Conservation (phyloP, 2,329 filamentous ascomycete species). For the Cladophialophora bantiana region DNA sequence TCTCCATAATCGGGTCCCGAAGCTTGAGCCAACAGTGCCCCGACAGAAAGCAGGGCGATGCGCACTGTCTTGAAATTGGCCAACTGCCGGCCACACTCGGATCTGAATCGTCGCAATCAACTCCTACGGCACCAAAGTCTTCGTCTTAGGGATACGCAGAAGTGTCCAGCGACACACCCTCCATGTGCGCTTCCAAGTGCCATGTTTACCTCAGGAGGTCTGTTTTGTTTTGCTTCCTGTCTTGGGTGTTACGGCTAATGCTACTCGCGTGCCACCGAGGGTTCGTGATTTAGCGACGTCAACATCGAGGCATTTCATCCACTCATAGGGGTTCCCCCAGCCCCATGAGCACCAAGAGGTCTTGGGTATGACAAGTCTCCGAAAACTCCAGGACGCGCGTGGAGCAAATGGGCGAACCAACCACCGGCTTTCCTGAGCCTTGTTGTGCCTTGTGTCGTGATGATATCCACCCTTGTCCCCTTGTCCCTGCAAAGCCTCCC, state of each 20-base stretch:
- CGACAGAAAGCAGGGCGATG: too few species aligned
- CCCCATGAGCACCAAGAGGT: background rate
- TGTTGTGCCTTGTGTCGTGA: constrained; percentile 28
- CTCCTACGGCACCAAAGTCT: background rate
- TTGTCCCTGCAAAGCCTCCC: background rate
- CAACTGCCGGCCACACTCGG: background rate
- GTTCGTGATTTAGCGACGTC: constrained; percentile 18
- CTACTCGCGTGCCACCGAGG: constrained; percentile 5
- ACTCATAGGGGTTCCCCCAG: constrained; percentile 1
- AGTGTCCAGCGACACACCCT: background rate
- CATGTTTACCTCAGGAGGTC: constrained; percentile 10
- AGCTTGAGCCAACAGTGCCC: background rate
- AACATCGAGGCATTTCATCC: constrained; percentile 5
- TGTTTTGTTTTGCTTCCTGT: constrained; percentile 11
- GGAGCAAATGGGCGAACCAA: constrained; percentile 21
- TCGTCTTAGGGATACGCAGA: background rate
- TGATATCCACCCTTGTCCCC: constrained; percentile 17
- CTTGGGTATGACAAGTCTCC: constrained; percentile 21
- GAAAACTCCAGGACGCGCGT: constrained; percentile 20
- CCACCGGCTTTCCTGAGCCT: constrained; percentile 21
- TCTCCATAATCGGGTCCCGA: background rate
- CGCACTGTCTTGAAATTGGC: background rate
- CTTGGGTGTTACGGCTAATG: constrained; percentile 4
- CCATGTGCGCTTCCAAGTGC: background rate
- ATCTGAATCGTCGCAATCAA: background rate